Conservation (phyloP, 1,284 basidiomycete species). For the Melampsora americana region DNA sequence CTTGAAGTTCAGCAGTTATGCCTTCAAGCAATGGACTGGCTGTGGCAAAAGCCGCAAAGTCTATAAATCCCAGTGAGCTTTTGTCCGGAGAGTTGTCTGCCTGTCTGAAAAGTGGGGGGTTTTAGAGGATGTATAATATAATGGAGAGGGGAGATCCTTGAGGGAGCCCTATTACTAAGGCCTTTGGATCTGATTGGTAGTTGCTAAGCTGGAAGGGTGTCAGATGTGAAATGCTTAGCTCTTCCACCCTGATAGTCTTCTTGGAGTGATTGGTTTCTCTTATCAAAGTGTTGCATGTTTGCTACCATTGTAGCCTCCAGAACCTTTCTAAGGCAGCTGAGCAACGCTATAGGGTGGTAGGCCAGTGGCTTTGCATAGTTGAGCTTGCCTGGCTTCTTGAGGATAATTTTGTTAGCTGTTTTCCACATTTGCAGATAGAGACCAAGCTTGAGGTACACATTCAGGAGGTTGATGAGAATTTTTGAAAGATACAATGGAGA, state of each 20-base stretch:
- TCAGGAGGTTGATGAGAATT: background rate
- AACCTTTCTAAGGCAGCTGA: conserved; percentile 12
- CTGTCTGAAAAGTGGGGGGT: background rate
- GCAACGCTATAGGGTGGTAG: background rate
- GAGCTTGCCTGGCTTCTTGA: conserved; percentile 12
- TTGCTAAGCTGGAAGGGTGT: background rate
- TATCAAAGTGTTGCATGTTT: background rate
- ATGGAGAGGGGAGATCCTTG: background rate
- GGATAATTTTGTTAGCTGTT: conserved; percentile 3
- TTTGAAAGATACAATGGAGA: background rate
- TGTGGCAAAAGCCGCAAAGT: no score
- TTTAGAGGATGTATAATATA: background rate
- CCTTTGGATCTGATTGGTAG: background rate
- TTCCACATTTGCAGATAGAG: background rate
- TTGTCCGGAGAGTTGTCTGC: no score
- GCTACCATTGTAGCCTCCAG: background rate
- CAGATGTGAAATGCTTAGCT: background rate
- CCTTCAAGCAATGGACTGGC: no score
- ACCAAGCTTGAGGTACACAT: background rate
- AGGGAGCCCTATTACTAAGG: background rate
- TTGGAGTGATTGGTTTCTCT: background rate
- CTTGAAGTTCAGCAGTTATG: no score
- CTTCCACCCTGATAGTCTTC: background rate
- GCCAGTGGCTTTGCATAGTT: conserved; percentile 3
- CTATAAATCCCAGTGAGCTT: no score